phyloP scores from a whole-genome alignment of 1,139 yeast species.

The Magnusiomyces fungicola region DNA sequence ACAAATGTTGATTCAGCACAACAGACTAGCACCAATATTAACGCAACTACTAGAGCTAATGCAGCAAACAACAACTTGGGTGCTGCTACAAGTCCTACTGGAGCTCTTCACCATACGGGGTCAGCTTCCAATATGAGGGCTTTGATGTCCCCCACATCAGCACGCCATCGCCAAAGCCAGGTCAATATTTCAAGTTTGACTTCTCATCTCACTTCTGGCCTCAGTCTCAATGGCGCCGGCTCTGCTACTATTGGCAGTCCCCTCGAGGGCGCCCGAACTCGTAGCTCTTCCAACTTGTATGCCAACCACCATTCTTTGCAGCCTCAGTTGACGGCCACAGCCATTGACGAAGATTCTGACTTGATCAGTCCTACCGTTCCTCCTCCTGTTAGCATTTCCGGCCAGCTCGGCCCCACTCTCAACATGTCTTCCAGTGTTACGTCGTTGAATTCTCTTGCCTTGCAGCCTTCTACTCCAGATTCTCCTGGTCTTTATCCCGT shows the following conservation, averaged over 20 bases:
- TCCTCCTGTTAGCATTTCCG: neutral
- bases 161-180: too few species aligned
- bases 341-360: neutral
- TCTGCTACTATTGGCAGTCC: neutral
- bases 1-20: too few species aligned
- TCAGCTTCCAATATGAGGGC: too few species aligned
- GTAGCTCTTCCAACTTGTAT: neutral
- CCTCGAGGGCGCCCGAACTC: neutral
- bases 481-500: conserved; percentile 14
- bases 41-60: too few species aligned
- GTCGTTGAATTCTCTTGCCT: neutral
- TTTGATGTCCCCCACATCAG: too few species aligned
- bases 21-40: too few species aligned
- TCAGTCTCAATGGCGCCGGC: neutral
- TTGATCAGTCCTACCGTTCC: neutral
- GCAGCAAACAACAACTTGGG: too few species aligned
- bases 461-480: conserved; percentile 6
- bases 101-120: too few species aligned
- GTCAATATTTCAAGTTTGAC: neutral
- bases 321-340: neutral
- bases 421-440: conserved; percentile 5
- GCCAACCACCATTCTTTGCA: neutral
- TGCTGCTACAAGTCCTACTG: too few species aligned
- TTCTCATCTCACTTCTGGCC: neutral
- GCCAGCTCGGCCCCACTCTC: conserved; percentile 7